Conservation (phyloP, 2,329 filamentous ascomycete species). For the Hypoxylon sp. region DNA sequence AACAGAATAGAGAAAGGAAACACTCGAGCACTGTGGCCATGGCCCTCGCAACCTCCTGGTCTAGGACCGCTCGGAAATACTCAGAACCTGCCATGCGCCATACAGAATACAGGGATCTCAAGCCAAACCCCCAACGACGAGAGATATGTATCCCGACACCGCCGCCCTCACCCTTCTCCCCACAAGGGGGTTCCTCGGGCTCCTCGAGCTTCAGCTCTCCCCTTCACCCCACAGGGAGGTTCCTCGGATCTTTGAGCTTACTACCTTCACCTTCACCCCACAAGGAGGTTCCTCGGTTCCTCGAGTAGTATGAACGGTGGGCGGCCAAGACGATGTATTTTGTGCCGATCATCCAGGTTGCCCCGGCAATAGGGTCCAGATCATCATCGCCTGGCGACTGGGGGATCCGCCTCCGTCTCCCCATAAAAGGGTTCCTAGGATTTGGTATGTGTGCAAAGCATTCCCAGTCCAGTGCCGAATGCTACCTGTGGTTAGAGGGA, state of each 20-base stretch:
- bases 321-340: conserved; percentile 46
- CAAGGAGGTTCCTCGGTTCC: conserved; percentile 17
- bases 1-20: conserved; percentile 7
- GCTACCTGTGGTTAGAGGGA: conserved; percentile 8
- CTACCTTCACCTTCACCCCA: conserved; percentile 12
- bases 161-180: conserved; percentile 16
- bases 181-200: conserved; percentile 1
- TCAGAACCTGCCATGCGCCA: conserved; percentile 45
- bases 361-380: conserved; percentile 38
- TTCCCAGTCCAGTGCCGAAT: conserved; percentile 21
- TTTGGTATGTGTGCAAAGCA: conserved; percentile 6
- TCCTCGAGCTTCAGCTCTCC: conserved; percentile 19
- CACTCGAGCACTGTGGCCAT: conserved; percentile 29
- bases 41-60: conserved; percentile 44
- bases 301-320: conserved; percentile 34
- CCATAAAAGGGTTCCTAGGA: conserved; percentile 32
- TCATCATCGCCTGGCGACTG: conserved; percentile 44
- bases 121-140: conserved; percentile 8
- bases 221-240: conserved; percentile 36
- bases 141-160: conserved; percentile 43
- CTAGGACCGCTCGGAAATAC: conserved; percentile 45
- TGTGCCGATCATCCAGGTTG: conserved; percentile 37
- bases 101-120: conserved; percentile 33
- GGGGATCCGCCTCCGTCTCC: conserved; percentile 33
- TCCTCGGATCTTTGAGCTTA: conserved; percentile 27